Conservation (phyloP, 352 stramenopile genomes). For the Phytopythium oedochilum region DNA sequence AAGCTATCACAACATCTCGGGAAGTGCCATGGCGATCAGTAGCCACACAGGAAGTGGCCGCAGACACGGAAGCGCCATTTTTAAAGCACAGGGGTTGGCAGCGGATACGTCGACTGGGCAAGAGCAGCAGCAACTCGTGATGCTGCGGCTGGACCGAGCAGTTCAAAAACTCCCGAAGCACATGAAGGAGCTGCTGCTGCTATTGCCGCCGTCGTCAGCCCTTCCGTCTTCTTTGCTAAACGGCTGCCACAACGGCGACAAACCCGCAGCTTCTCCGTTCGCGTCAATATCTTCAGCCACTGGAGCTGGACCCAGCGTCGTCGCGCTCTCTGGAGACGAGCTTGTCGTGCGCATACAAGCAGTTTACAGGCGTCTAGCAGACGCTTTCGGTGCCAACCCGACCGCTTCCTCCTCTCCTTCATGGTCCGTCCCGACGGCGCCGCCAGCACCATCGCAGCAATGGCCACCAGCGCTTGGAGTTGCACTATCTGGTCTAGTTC, state of each 20-base stretch:
- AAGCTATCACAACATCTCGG: neutral
- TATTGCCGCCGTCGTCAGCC: conserved; percentile 12
- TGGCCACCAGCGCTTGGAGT: neutral
- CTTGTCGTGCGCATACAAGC: conserved; percentile 27
- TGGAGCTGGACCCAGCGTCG: neutral
- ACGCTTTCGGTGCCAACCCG: neutral
- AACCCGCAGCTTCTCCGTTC: neutral
- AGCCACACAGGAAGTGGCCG: conserved; percentile 21
- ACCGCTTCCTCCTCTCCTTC: neutral
- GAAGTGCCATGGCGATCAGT: neutral
- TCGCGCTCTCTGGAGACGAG: conserved; percentile 23
- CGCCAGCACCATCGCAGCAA: neutral
- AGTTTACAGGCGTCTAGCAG: conserved; percentile 12
- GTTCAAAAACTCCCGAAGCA: conserved; percentile 29
- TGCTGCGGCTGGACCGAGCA: conserved; percentile 26
- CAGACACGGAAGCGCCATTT: conserved; percentile 11
- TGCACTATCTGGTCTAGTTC: neutral
- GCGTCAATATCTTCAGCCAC: neutral
- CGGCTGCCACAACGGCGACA: neutral
- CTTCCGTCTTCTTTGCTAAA: conserved; percentile 11
- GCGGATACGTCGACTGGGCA: neutral
- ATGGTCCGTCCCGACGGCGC: neutral
- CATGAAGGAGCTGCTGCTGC: conserved; percentile 23
- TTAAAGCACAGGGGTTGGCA: neutral
- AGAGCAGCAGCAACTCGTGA: neutral